phyloP scores from a whole-genome alignment of 371 early-diverging fungal species.

The Sporodiniella umbellata region DNA sequence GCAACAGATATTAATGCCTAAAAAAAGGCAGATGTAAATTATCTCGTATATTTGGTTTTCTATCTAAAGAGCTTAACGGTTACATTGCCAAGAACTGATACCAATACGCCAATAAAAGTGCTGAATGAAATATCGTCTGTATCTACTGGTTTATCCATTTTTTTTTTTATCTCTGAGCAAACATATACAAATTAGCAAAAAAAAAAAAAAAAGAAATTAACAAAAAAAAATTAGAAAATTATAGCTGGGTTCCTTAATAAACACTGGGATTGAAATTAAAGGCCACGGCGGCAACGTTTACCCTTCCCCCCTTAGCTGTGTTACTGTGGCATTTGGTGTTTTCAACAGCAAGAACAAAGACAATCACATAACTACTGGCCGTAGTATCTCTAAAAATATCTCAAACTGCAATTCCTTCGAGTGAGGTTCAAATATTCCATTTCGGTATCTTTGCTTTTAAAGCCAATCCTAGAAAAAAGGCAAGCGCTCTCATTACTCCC shows the following conservation, averaged over 20 bases:
- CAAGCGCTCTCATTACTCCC: too few relatives aligned
- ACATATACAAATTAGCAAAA: background rate
- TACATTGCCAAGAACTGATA: slow-evolving; percentile 65
- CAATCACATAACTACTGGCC: background rate
- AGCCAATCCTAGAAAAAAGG: too few relatives aligned
- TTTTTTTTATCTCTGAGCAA: background rate
- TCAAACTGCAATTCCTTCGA: too few relatives aligned
- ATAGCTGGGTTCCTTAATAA: background rate
- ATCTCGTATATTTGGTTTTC: too few relatives aligned
- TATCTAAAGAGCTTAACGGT: slow-evolving; percentile 8
- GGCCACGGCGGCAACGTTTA: background rate
- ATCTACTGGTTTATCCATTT: slow-evolving; percentile 2
- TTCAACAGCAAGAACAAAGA: background rate
- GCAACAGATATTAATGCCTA: slow-evolving; percentile 68
- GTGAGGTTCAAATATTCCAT: too few relatives aligned
- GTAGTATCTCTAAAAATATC: too few relatives aligned
- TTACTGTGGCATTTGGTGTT: background rate
- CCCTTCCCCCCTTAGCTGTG: background rate
- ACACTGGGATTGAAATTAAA: background rate
- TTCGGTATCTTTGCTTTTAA: too few relatives aligned
- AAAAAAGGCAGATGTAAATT: background rate
- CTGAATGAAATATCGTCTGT: slow-evolving; percentile 33
- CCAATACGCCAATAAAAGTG: slow-evolving; percentile 61
- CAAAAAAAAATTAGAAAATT: background rate
- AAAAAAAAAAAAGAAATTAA: background rate